Evolutionary conservation across 495 filamentous ascomycete genomes (phyloP), one percentile per base, ranked within the genome.

Genomic region (Ascobolus immersus): DNA sequence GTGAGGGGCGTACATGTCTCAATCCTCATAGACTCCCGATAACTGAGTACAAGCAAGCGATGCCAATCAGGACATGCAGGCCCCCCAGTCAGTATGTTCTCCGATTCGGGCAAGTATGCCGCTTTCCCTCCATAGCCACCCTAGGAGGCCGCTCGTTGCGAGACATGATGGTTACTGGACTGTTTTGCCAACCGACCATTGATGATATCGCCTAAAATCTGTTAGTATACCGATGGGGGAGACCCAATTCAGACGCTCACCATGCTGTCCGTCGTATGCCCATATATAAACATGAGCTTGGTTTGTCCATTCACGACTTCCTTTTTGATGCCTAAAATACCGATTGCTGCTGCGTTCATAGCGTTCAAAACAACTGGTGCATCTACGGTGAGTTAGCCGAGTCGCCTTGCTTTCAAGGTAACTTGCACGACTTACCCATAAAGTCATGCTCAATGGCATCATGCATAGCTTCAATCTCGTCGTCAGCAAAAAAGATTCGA

Each of bases 111-210:
- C 32, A 27, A 13, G 5, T 21, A 40, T 21, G 29, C 8, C 39
- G 22, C 22, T 33, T 40, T 23, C 47, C 47, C 3, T 46, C 47
- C 14, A 50, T 35, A 24, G 47, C 49, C 15, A 46, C 41, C 35
- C 43, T 49, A 17, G 47, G 47, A 19, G 49, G 49, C 21, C 47
- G 39, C 26, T 37, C 42, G 17, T 50, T 50, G 13, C 86, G 67
- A 24, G 78, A 90, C 89, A 94, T 93, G 18, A 79, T 69, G 33
- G 69, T 78, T 26, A 62, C 51, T 1, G 86, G 77, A 30, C 63
- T 62, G 19, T 48, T 54, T 37, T 86, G 77, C 32, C 66, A 61
- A 17, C 70, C 73, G 25, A 71, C 64, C 78, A 93, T 86, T n/a
- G 74, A 80, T 1, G 75, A 72, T 9, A 91, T 50, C 14, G 78